Percentiles rank a stretch among this genome's conserved stretches.
Conservation (phyloP, 768 basidiomycete genomes). For the Strobilomyces confusus region DNA sequence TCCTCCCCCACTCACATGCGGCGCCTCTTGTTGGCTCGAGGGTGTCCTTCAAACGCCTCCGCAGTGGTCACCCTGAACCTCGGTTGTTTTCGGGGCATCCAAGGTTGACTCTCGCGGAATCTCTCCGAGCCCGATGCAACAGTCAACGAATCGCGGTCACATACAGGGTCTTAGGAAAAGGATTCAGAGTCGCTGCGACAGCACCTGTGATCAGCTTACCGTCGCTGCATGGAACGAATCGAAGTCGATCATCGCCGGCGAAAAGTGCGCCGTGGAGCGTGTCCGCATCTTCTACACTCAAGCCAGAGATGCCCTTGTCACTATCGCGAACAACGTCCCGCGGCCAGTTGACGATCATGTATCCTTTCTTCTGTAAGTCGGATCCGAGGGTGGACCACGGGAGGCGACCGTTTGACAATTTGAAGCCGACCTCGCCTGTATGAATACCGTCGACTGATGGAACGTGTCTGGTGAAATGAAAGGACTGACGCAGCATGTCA, state of each 20-base stretch:
- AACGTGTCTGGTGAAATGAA: not conserved
- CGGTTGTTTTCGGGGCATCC: too few relatives aligned
- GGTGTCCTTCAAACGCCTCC: too few relatives aligned
- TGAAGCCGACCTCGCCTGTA: not conserved
- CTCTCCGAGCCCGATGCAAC: too few relatives aligned
- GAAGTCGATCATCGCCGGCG: not conserved
- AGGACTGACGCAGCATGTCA: slow-evolving; percentile 12
- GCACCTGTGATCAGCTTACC: not conserved
- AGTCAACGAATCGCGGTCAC: too few relatives aligned
- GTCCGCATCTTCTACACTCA: slow-evolving; percentile 2
- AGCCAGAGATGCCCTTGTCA: not conserved
- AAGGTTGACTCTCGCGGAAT: too few relatives aligned
- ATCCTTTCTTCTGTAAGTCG: not conserved
- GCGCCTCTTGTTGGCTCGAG: too few relatives aligned
- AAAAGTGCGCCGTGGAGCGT: slow-evolving; percentile 10
- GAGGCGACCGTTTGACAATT: not conserved
- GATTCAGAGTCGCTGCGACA: not conserved
- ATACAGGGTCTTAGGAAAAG: not conserved
- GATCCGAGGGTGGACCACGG: slow-evolving; percentile 3
- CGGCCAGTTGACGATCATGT: slow-evolving; percentile 7
- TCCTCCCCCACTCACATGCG: too few relatives aligned
- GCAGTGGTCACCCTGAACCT: too few relatives aligned
- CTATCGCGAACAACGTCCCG: not conserved
- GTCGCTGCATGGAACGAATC: not conserved
- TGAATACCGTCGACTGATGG: not conserved